These are phyloP conservation scores for Hypoxylon sp. DNA, from an alignment of 2,329 filamentous ascomycete genomes.

Conservation along the genomic window DNA sequence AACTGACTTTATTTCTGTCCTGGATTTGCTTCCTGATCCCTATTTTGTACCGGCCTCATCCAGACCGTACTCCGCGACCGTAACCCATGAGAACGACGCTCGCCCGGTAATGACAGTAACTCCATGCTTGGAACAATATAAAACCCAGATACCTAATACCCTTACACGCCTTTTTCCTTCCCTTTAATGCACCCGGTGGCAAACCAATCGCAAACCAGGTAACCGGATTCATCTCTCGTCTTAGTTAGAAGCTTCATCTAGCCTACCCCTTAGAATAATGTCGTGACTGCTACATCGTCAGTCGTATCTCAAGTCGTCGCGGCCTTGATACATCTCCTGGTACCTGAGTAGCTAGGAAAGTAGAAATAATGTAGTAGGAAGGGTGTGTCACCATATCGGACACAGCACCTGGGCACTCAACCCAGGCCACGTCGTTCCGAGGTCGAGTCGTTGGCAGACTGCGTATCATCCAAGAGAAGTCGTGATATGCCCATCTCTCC, in stretches of 20 bases:
- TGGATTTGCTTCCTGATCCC: not conserved
- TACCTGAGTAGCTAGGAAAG: not conserved
- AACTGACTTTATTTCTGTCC: not conserved
- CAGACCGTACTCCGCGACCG: not conserved
- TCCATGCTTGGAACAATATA: slow-evolving; percentile 12
- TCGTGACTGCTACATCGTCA: not conserved
- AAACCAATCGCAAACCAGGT: slow-evolving; percentile 3
- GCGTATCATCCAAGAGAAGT: slow-evolving; percentile 63
- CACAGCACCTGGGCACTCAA: slow-evolving; percentile 27
- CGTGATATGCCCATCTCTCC: slow-evolving; percentile 70
- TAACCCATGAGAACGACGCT: slow-evolving; percentile 1
- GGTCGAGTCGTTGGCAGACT: slow-evolving; percentile 38
- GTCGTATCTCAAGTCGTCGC: not conserved
- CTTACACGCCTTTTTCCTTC: not conserved
- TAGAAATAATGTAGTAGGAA: slow-evolving; percentile 2
- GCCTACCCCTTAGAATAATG: not conserved
- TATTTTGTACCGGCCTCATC: slow-evolving; percentile 10
- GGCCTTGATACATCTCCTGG: not conserved
- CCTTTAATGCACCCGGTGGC: slow-evolving; percentile 1
- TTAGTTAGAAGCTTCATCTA: not conserved
- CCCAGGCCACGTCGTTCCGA: slow-evolving; percentile 43
- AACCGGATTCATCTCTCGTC: slow-evolving; percentile 4
- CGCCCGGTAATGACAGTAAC: slow-evolving; percentile 36
- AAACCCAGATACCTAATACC: slow-evolving; percentile 12
- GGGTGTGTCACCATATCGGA: not conserved